Percentiles rank a stretch among this genome's conserved stretches.
phyloP scores from a whole-genome alignment of 495 filamentous ascomycete species.

The Viridothelium virens region DNA sequence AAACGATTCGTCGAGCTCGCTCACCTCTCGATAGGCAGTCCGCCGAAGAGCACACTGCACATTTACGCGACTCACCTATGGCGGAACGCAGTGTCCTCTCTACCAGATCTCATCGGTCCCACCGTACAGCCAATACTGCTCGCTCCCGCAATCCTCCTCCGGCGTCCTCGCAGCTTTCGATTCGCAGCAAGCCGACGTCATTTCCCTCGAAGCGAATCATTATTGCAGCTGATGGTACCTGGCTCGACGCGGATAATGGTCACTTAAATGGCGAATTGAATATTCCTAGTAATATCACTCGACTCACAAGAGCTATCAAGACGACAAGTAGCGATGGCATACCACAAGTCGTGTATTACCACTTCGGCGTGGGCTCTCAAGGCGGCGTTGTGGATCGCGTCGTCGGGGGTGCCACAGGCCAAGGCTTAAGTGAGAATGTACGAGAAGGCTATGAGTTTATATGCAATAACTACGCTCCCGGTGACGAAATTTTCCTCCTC shows the following conservation, averaged over 20 bases:
- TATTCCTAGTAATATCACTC: conserved; percentile 36
- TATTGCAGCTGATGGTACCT: conserved; percentile 23
- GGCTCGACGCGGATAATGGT: conserved; percentile 35
- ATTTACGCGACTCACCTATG: not conserved
- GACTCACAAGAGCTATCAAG: conserved; percentile 37
- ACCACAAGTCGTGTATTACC: conserved; percentile 37
- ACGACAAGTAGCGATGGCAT: conserved; percentile 34
- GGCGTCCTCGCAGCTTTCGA: not conserved
- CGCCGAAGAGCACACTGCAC: not conserved
- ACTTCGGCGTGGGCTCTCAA: conserved; percentile 33
- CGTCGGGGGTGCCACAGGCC: conserved; percentile 30
- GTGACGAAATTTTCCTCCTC: conserved; percentile 62
- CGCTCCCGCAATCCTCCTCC: not conserved
- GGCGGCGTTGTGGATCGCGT: conserved; percentile 29
- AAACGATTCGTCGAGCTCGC: not conserved
- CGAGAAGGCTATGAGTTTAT: conserved; percentile 60
- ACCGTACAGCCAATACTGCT: conserved; percentile 3
- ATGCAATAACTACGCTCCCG: conserved; percentile 56
- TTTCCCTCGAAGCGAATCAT: conserved; percentile 19
- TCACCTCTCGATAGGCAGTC: not conserved
- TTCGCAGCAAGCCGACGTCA: not conserved
- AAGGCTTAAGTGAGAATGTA: conserved; percentile 47
- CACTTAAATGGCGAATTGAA: conserved; percentile 29
- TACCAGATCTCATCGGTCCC: not conserved
- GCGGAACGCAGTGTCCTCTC: conserved; percentile 5